These are phyloP conservation scores for Dictyostelium gargantuum DNA, from an alignment of 208 protist species.

Conservation along the genomic window DNA sequence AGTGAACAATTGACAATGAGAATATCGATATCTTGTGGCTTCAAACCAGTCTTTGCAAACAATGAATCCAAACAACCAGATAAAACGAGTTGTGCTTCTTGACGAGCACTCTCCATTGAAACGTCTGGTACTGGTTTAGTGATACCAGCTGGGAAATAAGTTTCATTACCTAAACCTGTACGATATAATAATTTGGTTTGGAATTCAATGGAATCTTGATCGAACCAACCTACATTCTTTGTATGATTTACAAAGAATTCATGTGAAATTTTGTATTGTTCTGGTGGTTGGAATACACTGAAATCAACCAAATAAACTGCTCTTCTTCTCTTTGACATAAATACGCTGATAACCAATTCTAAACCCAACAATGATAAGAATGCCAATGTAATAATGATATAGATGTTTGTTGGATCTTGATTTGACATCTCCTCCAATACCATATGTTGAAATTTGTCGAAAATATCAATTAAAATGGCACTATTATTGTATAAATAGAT, in stretches of 20 bases:
- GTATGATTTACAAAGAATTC: constrained; percentile 75
- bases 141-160: constrained; percentile 74
- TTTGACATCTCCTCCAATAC: not conserved
- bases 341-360: constrained; percentile 42
- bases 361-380: not conserved
- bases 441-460: not conserved
- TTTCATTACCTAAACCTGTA: constrained; percentile 75
- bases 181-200: constrained; percentile 69
- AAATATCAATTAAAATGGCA: not conserved
- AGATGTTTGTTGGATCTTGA: constrained; percentile 7
- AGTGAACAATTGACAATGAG: constrained; percentile 86
- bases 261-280: constrained; percentile 62
- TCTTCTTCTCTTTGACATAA: constrained; percentile 47
- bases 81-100: constrained; percentile 71
- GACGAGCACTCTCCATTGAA: constrained; percentile 63
- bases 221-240: constrained; percentile 60
- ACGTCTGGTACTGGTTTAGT: constrained; percentile 16
- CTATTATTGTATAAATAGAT: not conserved
- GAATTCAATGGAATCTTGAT: constrained; percentile 75
- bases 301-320: constrained; percentile 83
- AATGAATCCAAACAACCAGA: constrained; percentile 70
- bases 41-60: constrained; percentile 71
- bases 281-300: constrained; percentile 71
- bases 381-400: not conserved
- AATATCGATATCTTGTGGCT: constrained; percentile 83